Evolutionary conservation across 2,329 filamentous ascomycete species (phyloP), one percentile per base, ranked within the genome.

Genomic region (Xylariaceae sp.): DNA sequence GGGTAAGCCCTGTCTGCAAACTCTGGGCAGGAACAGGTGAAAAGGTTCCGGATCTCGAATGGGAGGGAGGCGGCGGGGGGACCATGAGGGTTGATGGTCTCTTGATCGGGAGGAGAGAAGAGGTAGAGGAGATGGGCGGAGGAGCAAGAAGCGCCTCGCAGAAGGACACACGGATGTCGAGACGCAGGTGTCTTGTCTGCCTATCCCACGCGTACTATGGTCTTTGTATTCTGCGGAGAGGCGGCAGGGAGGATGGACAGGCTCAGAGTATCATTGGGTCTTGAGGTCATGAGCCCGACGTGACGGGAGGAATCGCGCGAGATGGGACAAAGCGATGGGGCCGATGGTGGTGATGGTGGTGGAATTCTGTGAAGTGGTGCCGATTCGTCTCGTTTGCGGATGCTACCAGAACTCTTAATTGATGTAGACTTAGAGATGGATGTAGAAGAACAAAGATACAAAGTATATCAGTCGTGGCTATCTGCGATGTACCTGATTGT

Each of bases 1-100:
- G 72, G 60, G 66, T 69, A 51, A 65, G 64, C 63, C 74, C 74
- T 59, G 74, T 78, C 62, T 79, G 74, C 52, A 78, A 66, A 60
- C 69, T 68, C 61, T 78, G 59, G 43, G 72, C 69, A 70, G 74
- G 74, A 70, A 72, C 77, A 67, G 77, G 77, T 63, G 78, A 79
- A 65, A 80, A 80, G 63, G 76, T 78, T 77, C 76, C 78, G 71
- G 76, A 70, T 73, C 76, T 71, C 68, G 74, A 69, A 47, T 61
- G 59, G 48, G 60, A 52, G 40, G 50, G 45, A 40, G 55, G 54
- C 50, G 52, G 50, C 50, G 60, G 59, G 51, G 58, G 60, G 55
- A 61, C 55, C 59, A 62, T 59, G 56, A 56, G 57, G 57, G 55
- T 60, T 26, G 51, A 53, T 53, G 48, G 52, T 52, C 50, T 54